Base-by-base conservation (phyloP, 441 rosid genomes). In the Gossypium trilobum region DNA sequence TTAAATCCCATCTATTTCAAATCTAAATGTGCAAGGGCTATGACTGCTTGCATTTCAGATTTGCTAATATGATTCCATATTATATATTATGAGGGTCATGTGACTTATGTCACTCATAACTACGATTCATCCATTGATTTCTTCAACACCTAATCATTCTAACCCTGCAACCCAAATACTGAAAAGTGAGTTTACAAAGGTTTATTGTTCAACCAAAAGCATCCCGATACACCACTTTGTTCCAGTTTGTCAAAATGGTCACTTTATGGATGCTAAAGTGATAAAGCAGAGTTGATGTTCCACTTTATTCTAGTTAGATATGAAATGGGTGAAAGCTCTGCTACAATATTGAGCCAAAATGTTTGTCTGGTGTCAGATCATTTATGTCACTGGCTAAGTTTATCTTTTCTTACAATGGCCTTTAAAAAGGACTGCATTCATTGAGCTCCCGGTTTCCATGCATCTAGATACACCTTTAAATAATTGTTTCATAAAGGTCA, bases 401-500 rank as follows among this genome's bases (percentile, higher is more conserved):
- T 25, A 50, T 67, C 39, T 67, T 50, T 73, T 23, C 56, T 9
- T 17, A 71, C 14, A 6, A 13, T 70, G 69, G 20, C 29, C 57
- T 73, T 75, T 36, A 46, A n/a, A 54, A 50, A 1, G 59, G 17
- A 13, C 57, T 29, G 29, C 17, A 59, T 20, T 60, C 58, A 44
- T 19, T 68, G 56, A 46, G 59, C 25, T 50, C 25, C 58, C 44
- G 14, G 44, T 50, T 68, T 68, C 51, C 27, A 27, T 27, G 98
- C 99, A 92, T 92, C 96, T 75, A 5, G 97, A 88, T 92, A 89
- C 97, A 78, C 81, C 95, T 88, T 78, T 84, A 87, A 85, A 83
- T 89, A 78, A 65, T 86, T 67, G 77, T 88, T 86, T 91, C 89
- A 78, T 81, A 76, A 81, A 64, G 96, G 96, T 87, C 98, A 91